Evolutionary conservation across 257 asterid species (phyloP).

Genomic region (Solanum ossicruentum): DNA sequence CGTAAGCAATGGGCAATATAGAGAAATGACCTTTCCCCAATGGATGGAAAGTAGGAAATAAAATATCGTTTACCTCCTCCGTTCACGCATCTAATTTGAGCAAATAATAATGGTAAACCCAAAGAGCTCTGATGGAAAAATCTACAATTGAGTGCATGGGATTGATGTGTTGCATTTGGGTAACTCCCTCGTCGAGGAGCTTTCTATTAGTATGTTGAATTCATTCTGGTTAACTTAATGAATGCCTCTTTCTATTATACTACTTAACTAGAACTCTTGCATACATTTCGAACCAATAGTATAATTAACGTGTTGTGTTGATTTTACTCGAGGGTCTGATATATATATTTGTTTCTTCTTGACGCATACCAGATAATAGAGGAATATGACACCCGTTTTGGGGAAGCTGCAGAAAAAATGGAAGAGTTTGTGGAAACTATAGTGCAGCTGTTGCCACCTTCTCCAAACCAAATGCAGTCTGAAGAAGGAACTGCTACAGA

Average conservation of each 20-base stretch:
- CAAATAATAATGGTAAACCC: too few relatives aligned
- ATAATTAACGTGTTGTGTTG: background rate
- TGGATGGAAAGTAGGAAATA: background rate
- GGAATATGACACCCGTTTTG: slow-evolving; percentile 33
- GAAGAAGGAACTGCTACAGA: slow-evolving; percentile 8
- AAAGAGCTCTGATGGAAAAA: background rate
- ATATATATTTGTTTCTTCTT: background rate
- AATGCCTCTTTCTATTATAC: background rate
- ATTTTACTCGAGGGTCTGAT: background rate
- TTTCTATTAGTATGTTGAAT: background rate
- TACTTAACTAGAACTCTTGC: background rate
- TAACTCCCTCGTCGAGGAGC: background rate
- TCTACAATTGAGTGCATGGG: background rate
- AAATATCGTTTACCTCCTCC: background rate
- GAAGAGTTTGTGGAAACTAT: slow-evolving; percentile 25
- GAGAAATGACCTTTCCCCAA: background rate
- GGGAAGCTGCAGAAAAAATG: slow-evolving; percentile 21
- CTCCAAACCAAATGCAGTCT: slow-evolving; percentile 21
- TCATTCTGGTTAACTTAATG: background rate
- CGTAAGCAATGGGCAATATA: background rate
- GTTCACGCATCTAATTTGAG: too few relatives aligned
- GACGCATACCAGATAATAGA: slow-evolving; percentile 41
- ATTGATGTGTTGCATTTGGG: background rate
- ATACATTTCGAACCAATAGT: background rate
- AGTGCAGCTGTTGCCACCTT: slow-evolving; percentile 37